These are phyloP conservation scores for Chlorella ohadii DNA, from an alignment of 139 green algal species.

Conservation along the genomic window DNA sequence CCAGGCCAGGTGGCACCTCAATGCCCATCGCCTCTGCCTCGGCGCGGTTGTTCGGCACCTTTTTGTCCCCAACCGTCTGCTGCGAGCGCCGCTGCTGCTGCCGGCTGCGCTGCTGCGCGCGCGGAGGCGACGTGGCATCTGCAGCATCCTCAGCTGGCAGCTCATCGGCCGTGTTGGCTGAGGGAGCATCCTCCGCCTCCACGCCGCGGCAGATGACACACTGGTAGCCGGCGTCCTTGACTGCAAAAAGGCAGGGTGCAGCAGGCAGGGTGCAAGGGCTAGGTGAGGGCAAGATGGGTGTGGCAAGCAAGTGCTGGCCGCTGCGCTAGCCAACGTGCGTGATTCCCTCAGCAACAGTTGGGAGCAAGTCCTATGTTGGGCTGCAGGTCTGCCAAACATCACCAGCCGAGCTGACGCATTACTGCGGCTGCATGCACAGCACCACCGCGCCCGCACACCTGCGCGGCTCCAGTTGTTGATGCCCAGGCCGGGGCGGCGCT, in stretches of 20 bases:
- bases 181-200: conserved; percentile 27
- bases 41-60: background rate
- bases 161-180: conserved; percentile 13
- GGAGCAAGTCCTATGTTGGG: too few relatives aligned
- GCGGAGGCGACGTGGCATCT: conserved; percentile 4
- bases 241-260: background rate
- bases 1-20: conserved; percentile 5
- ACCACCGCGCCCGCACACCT: background rate
- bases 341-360: too few relatives aligned
- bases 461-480: conserved; percentile 45
- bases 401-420: too few relatives aligned
- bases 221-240: conserved; percentile 37
- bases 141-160: background rate
- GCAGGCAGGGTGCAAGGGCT: too few relatives aligned
- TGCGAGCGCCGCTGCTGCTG: background rate
- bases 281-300: background rate
- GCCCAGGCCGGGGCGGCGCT: conserved; percentile 37
- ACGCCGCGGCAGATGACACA: conserved; percentile 44
- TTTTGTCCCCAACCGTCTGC: background rate
- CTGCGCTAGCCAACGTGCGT: too few relatives aligned
- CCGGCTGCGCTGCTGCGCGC: background rate
- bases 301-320: too few relatives aligned
- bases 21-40: background rate
- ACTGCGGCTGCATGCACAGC: too few relatives aligned
- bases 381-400: too few relatives aligned